These are phyloP conservation scores for Chrysanthemum makinoi DNA, from an alignment of 129 eudicot species.

Conservation along the genomic window DNA sequence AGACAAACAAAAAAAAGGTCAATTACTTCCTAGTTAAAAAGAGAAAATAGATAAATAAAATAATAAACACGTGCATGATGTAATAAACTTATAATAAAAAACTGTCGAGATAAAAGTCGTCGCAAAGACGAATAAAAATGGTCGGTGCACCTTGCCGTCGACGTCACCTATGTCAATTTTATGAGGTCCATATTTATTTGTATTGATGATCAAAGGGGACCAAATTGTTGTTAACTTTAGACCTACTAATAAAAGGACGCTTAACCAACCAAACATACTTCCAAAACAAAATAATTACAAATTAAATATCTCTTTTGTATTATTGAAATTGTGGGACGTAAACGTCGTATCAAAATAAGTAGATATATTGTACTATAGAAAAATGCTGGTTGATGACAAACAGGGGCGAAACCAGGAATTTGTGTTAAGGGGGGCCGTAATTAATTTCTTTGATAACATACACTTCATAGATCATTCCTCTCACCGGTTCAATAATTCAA, in stretches of 20 bases:
- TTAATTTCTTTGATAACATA: no score
- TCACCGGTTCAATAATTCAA: no score
- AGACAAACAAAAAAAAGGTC: background rate
- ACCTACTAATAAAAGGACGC: conserved; percentile 29
- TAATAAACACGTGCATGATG: conserved; percentile 17
- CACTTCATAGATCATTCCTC: no score
- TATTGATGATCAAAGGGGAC: conserved; percentile 3
- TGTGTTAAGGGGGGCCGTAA: no score
- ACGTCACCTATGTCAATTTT: conserved; percentile 17
- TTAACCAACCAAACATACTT: conserved; percentile 28
- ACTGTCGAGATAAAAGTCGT: conserved; percentile 8
- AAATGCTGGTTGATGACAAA: no score
- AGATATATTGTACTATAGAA: background rate
- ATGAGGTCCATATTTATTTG: conserved; percentile 24
- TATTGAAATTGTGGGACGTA: background rate
- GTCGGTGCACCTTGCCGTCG: conserved; percentile 36
- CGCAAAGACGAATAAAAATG: background rate
- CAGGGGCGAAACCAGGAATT: no score
- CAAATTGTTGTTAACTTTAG: conserved; percentile 20
- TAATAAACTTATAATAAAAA: background rate
- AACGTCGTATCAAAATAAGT: background rate
- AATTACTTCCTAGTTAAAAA: background rate
- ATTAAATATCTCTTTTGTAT: background rate
- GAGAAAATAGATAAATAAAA: background rate
- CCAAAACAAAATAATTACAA: conserved; percentile 26